Percentiles rank a stretch among this genome's conserved stretches.
phyloP scores from a whole-genome alignment of 2,329 filamentous ascomycete species.

The Neurospora crassa region DNA sequence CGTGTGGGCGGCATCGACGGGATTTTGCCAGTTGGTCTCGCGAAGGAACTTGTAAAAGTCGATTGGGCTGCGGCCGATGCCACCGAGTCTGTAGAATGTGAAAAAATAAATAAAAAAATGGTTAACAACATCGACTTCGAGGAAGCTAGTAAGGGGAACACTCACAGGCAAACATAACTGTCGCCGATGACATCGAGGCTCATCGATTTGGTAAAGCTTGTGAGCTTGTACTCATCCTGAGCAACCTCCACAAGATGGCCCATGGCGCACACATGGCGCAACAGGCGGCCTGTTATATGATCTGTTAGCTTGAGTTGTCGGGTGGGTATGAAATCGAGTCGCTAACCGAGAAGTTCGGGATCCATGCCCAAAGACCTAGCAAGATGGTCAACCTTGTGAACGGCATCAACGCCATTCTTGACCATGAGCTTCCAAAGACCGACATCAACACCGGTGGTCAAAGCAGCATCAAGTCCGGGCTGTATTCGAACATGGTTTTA shows the following conservation, averaged over 20 bases:
- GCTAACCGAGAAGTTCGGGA: not conserved
- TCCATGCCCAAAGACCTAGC: conserved; percentile 20
- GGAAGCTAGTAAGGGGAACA: not conserved
- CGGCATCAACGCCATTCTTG: conserved; percentile 19
- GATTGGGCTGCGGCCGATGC: conserved; percentile 19
- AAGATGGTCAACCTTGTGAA: conserved; percentile 24
- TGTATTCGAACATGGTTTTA: conserved; percentile 13
- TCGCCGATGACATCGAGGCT: conserved; percentile 25
- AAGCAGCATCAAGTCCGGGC: conserved; percentile 2
- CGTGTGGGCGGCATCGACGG: conserved; percentile 19
- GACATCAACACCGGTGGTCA: conserved; percentile 22
- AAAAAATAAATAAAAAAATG: not conserved
- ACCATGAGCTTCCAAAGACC: conserved; percentile 28
- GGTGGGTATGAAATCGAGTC: not conserved
- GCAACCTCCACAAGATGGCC: conserved; percentile 29
- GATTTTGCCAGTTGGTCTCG: conserved; percentile 18
- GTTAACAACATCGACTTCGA: not conserved
- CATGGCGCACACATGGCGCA: conserved; percentile 30
- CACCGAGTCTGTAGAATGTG: conserved; percentile 4
- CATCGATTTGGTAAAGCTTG: conserved; percentile 28
- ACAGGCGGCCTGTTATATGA: conserved; percentile 19
- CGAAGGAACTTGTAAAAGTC: conserved; percentile 21
- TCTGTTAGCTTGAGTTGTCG: not conserved
- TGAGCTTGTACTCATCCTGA: conserved; percentile 26
- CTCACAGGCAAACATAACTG: conserved; percentile 22